Base-by-base conservation (phyloP, 129 eudicot genomes). In the Rutidosis leptorrhynchoides region DNA sequence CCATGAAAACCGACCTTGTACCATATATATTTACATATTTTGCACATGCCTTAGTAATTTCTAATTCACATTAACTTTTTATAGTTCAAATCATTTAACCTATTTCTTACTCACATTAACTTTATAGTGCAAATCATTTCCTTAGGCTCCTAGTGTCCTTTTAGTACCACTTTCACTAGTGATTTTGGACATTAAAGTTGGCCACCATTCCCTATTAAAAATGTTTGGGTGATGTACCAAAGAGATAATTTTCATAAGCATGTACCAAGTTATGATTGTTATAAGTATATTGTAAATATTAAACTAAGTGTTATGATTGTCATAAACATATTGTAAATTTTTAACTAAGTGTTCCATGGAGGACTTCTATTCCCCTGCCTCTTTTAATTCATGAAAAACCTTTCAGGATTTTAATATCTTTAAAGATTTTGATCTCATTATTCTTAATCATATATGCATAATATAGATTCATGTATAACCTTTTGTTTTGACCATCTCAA, bases 121-220 rank as follows among this genome's bases (percentile, higher is more conserved):
- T 35, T 63, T 63, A 63, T 63, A 63, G 53, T 4, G 54, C 2
- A 20, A 37, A 63, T 63, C 54, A 55, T 35, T 63, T 63, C 6
- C 24, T 21, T 63, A 63, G 57, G 17, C 58, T 46, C 58, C 58
- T 65, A 45, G 58, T 63, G 58, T 22, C 28, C 61, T 21, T 63
- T 12, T 32, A 20, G 37, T 65, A 42, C 58, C 70, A 45, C 27
- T 25, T 22, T 43, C 70, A 65, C 70, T 46, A 59, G 11, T 45
- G 22, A 19, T 46, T 40, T 45, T 65, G 43, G 40, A 45, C 37
- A 7, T 28, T n/a, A 65, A n/a, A 65, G 29, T 42, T 23, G 17
- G 55, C 23, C 68, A 63, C 20, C 68, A 37, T 7, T 8, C 43
- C 43, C 43, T 35, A 7, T 35, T 35, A 12, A 35, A 35, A 35